Conservation (phyloP, 805 yeast species). For the Zygotorulaspora danielsina region DNA sequence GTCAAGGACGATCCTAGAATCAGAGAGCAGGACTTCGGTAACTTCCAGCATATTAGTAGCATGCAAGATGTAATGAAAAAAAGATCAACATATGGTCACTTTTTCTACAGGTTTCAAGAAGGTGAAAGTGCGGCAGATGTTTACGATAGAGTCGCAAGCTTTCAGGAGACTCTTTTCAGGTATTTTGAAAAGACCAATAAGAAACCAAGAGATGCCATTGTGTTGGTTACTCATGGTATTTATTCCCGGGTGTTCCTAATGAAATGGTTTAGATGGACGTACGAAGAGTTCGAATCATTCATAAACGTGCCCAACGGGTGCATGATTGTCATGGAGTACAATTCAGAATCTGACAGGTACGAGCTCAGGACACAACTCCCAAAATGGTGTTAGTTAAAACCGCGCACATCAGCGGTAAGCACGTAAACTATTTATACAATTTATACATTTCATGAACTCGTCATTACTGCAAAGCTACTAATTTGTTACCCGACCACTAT, state of each 20-base stretch:
- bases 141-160: slow-evolving; percentile 84
- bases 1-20: slow-evolving; percentile 84
- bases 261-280: slow-evolving; percentile 94
- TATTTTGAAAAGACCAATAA: slow-evolving; percentile 58
- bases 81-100: slow-evolving; percentile 82
- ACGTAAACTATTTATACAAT: background rate
- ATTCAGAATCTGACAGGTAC: slow-evolving; percentile 47
- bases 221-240: slow-evolving; percentile 87
- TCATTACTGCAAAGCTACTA: no score
- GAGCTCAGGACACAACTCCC: slow-evolving; percentile 55
- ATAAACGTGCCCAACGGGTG: slow-evolving; percentile 83
- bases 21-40: slow-evolving; percentile 94
- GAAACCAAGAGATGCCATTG: slow-evolving; percentile 73
- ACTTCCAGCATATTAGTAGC: slow-evolving; percentile 72
- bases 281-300: slow-evolving; percentile 79
- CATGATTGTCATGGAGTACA: slow-evolving; percentile 70
- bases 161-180: slow-evolving; percentile 80
- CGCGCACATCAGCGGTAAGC: background rate
- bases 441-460: background rate
- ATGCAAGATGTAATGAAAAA: slow-evolving; percentile 83
- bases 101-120: slow-evolving; percentile 83
- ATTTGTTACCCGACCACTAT: slow-evolving; percentile 2
- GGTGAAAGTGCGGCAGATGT: slow-evolving; percentile 98
- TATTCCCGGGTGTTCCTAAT: slow-evolving; percentile 90
- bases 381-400: slow-evolving; percentile 64